Percentiles rank a stretch among this genome's conserved stretches.
Evolutionary conservation across 2,329 filamentous ascomycete genomes (phyloP).

Genomic region (Penicillium sp.): DNA sequence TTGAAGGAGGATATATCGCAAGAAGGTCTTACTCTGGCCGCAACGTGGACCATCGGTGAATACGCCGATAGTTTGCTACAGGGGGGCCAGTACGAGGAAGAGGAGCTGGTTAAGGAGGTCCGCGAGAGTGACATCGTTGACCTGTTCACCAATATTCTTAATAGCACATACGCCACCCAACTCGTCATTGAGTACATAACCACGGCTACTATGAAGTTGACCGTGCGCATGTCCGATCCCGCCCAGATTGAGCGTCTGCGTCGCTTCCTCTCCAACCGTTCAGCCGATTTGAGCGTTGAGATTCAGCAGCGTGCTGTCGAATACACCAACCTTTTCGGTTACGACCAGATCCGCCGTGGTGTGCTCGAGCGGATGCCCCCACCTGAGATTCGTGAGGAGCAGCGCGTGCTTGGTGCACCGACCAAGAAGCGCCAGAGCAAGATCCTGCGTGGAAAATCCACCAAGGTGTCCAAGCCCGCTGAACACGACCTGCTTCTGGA

Average conservation of each 20-base stretch:
- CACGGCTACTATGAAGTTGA: constrained; percentile 91
- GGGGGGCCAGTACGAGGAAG: constrained; percentile 89
- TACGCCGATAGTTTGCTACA: constrained; percentile 87
- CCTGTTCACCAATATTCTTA: constrained; percentile 85
- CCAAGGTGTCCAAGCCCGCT: constrained; percentile 72
- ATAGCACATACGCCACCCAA: constrained; percentile 90
- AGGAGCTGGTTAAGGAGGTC: constrained; percentile 78
- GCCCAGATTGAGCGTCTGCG: constrained; percentile 84
- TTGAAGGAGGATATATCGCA: constrained; percentile 97
- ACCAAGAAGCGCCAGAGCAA: constrained; percentile 63
- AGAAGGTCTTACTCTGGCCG: constrained; percentile 88
- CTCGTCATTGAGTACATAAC: constrained; percentile 93
- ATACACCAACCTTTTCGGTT: constrained; percentile 89
- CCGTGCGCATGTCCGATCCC: constrained; percentile 76
- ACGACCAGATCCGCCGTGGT: constrained; percentile 80
- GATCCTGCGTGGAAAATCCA: constrained; percentile 68
- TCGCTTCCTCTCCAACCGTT: constrained; percentile 70
- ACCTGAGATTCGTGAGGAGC: constrained; percentile 94
- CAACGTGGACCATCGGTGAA: constrained; percentile 96
- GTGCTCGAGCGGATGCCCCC: constrained; percentile 98
- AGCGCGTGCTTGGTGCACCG: constrained; percentile 81
- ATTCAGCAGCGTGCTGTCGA: constrained; percentile 95
- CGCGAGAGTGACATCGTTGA: constrained; percentile 89
- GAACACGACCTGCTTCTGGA: constrained; percentile 91
- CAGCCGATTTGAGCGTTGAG: constrained; percentile 88